These are phyloP conservation scores for Solanum etuberosum DNA, from an alignment of 257 asterid species.

Conservation along the genomic window DNA sequence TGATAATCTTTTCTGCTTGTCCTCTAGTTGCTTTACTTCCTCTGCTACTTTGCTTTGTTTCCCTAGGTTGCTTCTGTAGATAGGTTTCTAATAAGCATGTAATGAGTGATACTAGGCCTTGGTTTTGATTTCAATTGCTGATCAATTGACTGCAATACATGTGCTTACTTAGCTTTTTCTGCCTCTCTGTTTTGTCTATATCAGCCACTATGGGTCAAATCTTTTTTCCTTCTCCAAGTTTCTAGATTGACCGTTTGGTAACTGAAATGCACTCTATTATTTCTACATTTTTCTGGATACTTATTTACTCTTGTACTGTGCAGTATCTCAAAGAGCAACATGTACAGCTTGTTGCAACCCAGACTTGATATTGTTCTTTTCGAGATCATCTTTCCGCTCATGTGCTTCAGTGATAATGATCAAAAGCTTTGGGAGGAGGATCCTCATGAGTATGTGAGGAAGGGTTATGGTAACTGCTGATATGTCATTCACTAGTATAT, in stretches of 20 bases:
- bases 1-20: neutral
- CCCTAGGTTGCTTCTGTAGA: neutral
- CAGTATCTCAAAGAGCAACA: conserved; percentile 78
- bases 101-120: neutral
- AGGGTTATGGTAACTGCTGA: conserved; percentile 83
- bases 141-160: neutral
- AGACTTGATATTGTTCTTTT: conserved; percentile 76
- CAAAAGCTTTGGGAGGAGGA: conserved; percentile 97
- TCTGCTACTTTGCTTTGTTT: neutral
- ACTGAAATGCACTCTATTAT: neutral
- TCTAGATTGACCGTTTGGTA: neutral
- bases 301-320: conserved; percentile 11
- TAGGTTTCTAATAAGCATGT: neutral
- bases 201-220: neutral
- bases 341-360: conserved; percentile 87
- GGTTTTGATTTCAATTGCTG: neutral
- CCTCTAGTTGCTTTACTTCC: neutral
- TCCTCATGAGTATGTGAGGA: conserved; percentile 97
- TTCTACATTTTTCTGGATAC: conserved; percentile 8
- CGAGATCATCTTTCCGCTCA: conserved; percentile 88
- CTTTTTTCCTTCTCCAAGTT: neutral
- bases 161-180: neutral
- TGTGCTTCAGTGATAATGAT: conserved; percentile 96
- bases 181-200: neutral
- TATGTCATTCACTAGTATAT: neutral